phyloP scores from a whole-genome alignment of 164 flowering plant species.

The Sextonia rubra region DNA sequence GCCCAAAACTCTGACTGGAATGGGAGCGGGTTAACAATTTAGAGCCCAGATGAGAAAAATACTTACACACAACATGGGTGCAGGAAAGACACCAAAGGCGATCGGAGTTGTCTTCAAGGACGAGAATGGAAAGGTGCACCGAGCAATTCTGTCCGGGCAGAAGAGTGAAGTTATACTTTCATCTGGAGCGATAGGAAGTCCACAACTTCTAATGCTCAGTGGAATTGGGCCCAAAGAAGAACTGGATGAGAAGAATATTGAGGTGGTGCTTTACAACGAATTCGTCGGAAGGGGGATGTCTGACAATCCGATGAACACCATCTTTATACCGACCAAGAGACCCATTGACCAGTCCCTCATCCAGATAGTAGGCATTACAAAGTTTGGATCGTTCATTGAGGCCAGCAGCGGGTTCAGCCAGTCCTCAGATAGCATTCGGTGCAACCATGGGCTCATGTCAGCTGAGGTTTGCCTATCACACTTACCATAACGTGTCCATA shows the following conservation, averaged over 20 bases:
- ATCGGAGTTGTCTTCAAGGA: slow-evolving; percentile 81
- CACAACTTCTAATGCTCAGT: slow-evolving; percentile 75
- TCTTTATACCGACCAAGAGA: slow-evolving; percentile 52
- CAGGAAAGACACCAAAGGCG: slow-evolving; percentile 65
- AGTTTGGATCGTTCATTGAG: slow-evolving; percentile 75
- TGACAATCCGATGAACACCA: slow-evolving; percentile 79
- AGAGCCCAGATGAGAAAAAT: too few relatives aligned
- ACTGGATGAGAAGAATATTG: slow-evolving; percentile 51
- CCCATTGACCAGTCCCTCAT: slow-evolving; percentile 65
- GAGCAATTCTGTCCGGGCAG: slow-evolving; percentile 33
- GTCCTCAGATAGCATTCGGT: slow-evolving; percentile 49
- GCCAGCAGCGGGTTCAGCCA: slow-evolving; percentile 86
- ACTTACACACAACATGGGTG: background rate
- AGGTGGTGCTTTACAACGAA: slow-evolving; percentile 47
- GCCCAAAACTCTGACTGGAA: too few relatives aligned
- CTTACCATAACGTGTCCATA: background rate
- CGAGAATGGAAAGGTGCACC: slow-evolving; percentile 61
- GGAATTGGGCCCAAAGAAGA: slow-evolving; percentile 75
- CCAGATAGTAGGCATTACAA: slow-evolving; percentile 83
- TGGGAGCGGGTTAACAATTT: too few relatives aligned
- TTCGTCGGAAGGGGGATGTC: slow-evolving; percentile 79
- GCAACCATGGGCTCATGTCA: slow-evolving; percentile 75
- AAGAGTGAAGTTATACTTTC: slow-evolving; percentile 69
- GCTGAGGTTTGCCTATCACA: slow-evolving; percentile 49
- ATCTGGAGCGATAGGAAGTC: slow-evolving; percentile 83